These are phyloP conservation scores for Lizonia empirigonia DNA, from an alignment of 2,329 filamentous ascomycete species.

Conservation along the genomic window DNA sequence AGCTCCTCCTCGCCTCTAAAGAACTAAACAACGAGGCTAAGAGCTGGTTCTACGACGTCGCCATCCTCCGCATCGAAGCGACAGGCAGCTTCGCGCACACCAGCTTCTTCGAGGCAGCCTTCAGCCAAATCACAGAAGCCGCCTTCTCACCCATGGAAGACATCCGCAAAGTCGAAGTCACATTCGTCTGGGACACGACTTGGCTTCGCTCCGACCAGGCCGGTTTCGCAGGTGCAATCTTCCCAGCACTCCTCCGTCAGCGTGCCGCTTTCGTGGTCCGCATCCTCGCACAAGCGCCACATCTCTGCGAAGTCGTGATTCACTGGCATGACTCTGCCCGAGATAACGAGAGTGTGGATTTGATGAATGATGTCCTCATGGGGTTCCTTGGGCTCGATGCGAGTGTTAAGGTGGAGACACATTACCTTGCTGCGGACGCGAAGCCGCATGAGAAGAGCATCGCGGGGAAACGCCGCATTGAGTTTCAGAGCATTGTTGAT, in stretches of 20 bases:
- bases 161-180: constrained; percentile 41
- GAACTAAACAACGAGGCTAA: constrained; percentile 38
- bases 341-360: constrained; percentile 26
- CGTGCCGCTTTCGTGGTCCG: constrained; percentile 31
- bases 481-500: constrained; percentile 39
- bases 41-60: constrained; percentile 44
- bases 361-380: constrained; percentile 34
- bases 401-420: constrained; percentile 30
- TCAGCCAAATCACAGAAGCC: constrained; percentile 36
- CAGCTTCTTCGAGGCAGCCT: constrained; percentile 39
- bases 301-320: constrained; percentile 34
- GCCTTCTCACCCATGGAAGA: constrained; percentile 43
- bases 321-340: constrained; percentile 42
- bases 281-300: constrained; percentile 34
- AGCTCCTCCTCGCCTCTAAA: constrained; percentile 38
- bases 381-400: constrained; percentile 29
- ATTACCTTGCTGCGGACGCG: constrained; percentile 34
- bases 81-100: constrained; percentile 44
- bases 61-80: constrained; percentile 37
- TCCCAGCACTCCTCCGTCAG: constrained; percentile 34
- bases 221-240: constrained; percentile 29
- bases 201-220: constrained; percentile 35
- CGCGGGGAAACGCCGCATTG: constrained; percentile 36
- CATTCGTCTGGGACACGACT: constrained; percentile 43
- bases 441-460: constrained; percentile 32